Conservation (phyloP, 225 moss, liverwort and hornwort species). For the Physcomitrellopsis africana region DNA sequence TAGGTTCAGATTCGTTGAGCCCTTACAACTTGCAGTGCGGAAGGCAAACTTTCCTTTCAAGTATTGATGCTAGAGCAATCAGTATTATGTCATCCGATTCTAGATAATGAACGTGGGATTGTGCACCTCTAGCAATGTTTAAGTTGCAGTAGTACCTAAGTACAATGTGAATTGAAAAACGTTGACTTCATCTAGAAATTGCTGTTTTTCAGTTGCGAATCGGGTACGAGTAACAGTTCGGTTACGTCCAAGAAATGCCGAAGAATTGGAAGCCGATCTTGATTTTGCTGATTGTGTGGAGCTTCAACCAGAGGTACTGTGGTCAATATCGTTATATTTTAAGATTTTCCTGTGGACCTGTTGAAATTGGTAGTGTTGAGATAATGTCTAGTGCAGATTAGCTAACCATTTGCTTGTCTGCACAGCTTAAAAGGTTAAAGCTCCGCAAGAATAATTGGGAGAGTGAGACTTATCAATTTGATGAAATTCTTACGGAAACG, state of each 20-base stretch:
- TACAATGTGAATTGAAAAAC: too few relatives aligned
- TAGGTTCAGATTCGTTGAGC: too few relatives aligned
- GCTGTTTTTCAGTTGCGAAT: constrained; percentile 63
- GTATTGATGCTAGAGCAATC: too few relatives aligned
- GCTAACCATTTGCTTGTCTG: constrained; percentile 20
- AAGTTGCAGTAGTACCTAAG: too few relatives aligned
- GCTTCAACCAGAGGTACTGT: constrained; percentile 86
- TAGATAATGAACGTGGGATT: too few relatives aligned
- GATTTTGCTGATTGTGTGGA: constrained; percentile 98
- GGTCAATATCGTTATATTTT: background rate
- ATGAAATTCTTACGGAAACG: constrained; percentile 90
- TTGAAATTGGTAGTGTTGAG: constrained; percentile 1
- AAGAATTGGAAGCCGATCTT: constrained; percentile 81
- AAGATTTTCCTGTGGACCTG: background rate
- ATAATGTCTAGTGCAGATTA: background rate
- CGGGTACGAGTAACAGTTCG: constrained; percentile 90
- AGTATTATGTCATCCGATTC: too few relatives aligned
- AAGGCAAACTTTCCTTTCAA: too few relatives aligned
- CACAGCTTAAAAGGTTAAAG: constrained; percentile 90
- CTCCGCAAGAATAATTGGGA: constrained; percentile 98
- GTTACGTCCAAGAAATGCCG: constrained; percentile 81
- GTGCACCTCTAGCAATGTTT: too few relatives aligned
- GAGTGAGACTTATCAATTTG: constrained; percentile 94
- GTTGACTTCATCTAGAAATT: constrained; percentile 11
- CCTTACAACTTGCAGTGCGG: too few relatives aligned